phyloP scores from a whole-genome alignment of 1,284 basidiomycete species.

The Sphaerobolus stellatus region DNA sequence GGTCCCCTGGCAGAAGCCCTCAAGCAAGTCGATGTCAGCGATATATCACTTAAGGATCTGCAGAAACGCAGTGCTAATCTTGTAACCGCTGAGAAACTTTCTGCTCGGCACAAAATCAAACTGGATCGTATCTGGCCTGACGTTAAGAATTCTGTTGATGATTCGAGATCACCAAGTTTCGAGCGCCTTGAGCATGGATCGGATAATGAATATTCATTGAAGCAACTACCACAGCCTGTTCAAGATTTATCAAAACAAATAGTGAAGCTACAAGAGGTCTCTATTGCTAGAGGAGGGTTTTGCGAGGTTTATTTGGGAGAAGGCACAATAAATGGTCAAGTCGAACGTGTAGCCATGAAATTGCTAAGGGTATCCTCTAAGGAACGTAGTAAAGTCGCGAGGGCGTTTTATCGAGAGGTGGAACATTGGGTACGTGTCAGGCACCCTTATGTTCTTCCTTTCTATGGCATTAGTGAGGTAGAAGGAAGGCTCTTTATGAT shows the following conservation, averaged over 20 bases:
- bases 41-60: neutral
- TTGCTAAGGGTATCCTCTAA: neutral
- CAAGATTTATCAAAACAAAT: neutral
- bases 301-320: slow-evolving; percentile 4
- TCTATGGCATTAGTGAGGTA: slow-evolving; percentile 1
- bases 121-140: neutral
- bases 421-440: slow-evolving; percentile 4
- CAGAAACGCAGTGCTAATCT: neutral
- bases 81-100: neutral
- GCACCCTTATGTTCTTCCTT: slow-evolving; percentile 3
- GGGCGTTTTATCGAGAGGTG: slow-evolving; percentile 1
- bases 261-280: neutral
- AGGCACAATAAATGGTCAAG: neutral
- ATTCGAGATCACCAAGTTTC: neutral
- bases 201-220: neutral
- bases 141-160: neutral
- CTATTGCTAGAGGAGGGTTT: neutral
- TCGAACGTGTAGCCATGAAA: slow-evolving; percentile 1
- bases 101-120: neutral
- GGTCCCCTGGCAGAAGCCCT: neutral
- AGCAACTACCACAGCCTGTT: neutral
- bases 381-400: slow-evolving; percentile 1
- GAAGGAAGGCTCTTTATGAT: neutral
- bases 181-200: neutral
- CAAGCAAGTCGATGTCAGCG: neutral